These are phyloP conservation scores for Heliosperma pusillum DNA, from an alignment of 148 eudicot species.

Conservation along the genomic window DNA sequence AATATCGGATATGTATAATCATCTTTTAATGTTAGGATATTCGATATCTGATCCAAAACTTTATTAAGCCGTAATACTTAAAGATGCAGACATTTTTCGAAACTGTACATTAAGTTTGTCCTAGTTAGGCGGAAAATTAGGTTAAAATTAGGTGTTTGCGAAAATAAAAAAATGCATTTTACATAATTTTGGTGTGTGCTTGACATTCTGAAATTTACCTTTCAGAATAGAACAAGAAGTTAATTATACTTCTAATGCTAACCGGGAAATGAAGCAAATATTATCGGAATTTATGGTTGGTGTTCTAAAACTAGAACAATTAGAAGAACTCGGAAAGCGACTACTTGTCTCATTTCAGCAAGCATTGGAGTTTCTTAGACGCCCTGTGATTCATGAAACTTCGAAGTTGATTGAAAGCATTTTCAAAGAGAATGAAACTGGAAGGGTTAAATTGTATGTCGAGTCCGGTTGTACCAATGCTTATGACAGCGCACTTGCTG, in stretches of 20 bases:
- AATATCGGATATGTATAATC: too few relatives aligned
- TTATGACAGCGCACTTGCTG: constrained; percentile 30
- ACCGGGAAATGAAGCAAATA: constrained; percentile 10
- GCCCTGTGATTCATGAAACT: constrained; percentile 36
- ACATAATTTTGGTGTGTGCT: background rate
- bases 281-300: constrained; percentile 28
- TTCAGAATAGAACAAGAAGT: constrained; percentile 26
- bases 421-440: constrained; percentile 40
- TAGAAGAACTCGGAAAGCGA: constrained; percentile 37
- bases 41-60: too few relatives aligned
- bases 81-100: too few relatives aligned
- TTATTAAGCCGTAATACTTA: too few relatives aligned
- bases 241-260: background rate
- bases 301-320: constrained; percentile 57
- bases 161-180: too few relatives aligned
- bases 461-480: constrained; percentile 48
- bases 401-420: constrained; percentile 45
- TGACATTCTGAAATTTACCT: background rate
- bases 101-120: too few relatives aligned
- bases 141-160: too few relatives aligned
- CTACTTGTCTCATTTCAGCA: constrained; percentile 51
- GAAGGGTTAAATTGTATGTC: constrained; percentile 48
- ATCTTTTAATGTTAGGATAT: too few relatives aligned
- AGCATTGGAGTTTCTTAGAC: too few relatives aligned
- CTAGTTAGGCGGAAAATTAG: too few relatives aligned